phyloP scores from a whole-genome alignment of 352 stramenopile species.

The Phytophthora nicotianae region DNA sequence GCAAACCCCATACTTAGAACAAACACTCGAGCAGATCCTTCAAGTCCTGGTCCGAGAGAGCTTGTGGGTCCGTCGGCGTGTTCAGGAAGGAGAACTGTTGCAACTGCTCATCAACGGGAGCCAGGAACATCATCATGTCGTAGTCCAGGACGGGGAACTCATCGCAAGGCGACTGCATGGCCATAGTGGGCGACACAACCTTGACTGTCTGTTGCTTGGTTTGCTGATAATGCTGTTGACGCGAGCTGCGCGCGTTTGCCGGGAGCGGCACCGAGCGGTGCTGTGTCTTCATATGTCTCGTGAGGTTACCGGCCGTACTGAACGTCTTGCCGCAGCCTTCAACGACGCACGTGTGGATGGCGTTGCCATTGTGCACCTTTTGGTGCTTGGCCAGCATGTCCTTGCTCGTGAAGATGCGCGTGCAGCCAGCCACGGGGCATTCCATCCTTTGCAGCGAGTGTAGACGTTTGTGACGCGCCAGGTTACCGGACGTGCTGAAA shows the following conservation, averaged over 20 bases:
- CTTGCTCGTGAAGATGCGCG: constrained; percentile 62
- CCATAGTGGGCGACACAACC: constrained; percentile 14
- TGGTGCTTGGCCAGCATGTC: constrained; percentile 61
- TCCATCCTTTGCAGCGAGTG: constrained; percentile 67
- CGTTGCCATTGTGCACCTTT: constrained; percentile 59
- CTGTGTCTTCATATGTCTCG: constrained; percentile 67
- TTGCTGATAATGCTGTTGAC: constrained; percentile 22
- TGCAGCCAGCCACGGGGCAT: constrained; percentile 53
- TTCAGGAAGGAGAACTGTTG: constrained; percentile 35
- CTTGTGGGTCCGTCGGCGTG: constrained; percentile 16
- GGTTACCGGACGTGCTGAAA: constrained; percentile 64
- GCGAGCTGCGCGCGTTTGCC: constrained; percentile 15
- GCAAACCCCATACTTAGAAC: constrained; percentile 28
- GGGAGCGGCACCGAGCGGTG: constrained; percentile 36
- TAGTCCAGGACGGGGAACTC: constrained; percentile 42
- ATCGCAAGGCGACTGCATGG: constrained; percentile 35
- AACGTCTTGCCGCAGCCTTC: constrained; percentile 61
- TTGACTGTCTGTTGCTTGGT: constrained; percentile 19
- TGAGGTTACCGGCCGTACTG: constrained; percentile 67
- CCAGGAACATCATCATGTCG: constrained; percentile 46
- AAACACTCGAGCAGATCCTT: constrained; percentile 52
- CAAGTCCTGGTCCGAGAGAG: constrained; percentile 45
- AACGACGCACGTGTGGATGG: constrained; percentile 60
- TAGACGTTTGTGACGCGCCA: constrained; percentile 69
- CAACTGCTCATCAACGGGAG: constrained; percentile 30